Base-by-base conservation (phyloP, 129 eudicot species). In the Flaveria trinervia region DNA sequence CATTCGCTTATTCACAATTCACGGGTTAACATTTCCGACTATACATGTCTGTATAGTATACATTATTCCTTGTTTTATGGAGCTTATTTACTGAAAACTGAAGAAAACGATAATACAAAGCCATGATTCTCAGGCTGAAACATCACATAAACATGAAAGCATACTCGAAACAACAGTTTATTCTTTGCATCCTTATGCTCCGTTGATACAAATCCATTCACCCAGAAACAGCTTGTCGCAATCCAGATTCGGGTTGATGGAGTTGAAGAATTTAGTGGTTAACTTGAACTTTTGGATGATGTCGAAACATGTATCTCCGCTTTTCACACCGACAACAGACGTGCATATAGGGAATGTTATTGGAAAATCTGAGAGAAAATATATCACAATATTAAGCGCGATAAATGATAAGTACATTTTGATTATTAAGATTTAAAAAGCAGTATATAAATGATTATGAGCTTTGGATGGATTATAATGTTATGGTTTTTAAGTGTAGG, bases 201-300 rank as follows among this genome's bases (percentile, higher is more conserved):
- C 92, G 0, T 75, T 46, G 9, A 87, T 45, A 49, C 92, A 88
- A 80, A 85, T 26, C 92, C 92, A 85, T 76, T 83, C 87, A 22
- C 89, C 89, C 5, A 88, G 80, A 76, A 88, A 88, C 76, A 85
- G 74, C 22, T 75, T 66, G 43, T 70, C 41, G 65, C 92, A 85
- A 33, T 82, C 52, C 64, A 88, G 75, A 70, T 88, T 85, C 6
- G 87, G 92, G 69, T 88, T 88, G 60, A 88, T 55, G 26, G 72
- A 62, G 17, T 70, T 50, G 57, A 80, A 86, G 10, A 18, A 9
- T 2, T 48, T 39, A 25, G 75, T 8, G 17, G 69, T 65, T 74
- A 88, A 4, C 57, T 74, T 66, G 80, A 70, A 80, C 5, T 41
- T 72, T 51, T 80, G 60, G 20, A 78, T 62, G 17, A 88, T 76